Conservation (phyloP, 2,329 filamentous ascomycete genomes). For the Mycogone perniciosa region DNA sequence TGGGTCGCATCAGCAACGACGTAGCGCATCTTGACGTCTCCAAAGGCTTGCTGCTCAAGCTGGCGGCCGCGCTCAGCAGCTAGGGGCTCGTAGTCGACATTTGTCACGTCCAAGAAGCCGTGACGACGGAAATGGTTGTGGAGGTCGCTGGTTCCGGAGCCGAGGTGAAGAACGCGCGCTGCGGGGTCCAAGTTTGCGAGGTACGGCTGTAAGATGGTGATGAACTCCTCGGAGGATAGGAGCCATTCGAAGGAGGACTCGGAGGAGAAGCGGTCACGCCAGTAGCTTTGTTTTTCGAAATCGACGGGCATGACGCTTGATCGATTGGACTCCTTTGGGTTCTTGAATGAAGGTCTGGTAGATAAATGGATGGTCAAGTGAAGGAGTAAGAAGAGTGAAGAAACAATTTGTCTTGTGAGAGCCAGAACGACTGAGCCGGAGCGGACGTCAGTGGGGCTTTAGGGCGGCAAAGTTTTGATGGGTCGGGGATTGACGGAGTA, state of each 20-base stretch:
- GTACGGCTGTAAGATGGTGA: constrained; percentile 33
- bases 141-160: constrained; percentile 44
- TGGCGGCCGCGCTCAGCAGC: constrained; percentile 37
- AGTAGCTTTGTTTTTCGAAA: constrained; percentile 45
- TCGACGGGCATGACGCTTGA: constrained; percentile 25
- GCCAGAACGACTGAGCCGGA: neutral
- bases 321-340: too few relatives aligned
- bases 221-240: constrained; percentile 34
- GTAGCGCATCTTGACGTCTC: constrained; percentile 39
- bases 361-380: neutral
- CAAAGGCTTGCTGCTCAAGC: constrained; percentile 36
- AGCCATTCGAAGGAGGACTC: constrained; percentile 46
- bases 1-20: constrained; percentile 39
- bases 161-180: constrained; percentile 38
- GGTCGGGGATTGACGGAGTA: neutral
- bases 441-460: too few relatives aligned
- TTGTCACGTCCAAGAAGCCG: constrained; percentile 39
- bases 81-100: constrained; percentile 45
- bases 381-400: neutral
- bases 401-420: neutral
- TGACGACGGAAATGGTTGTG: constrained; percentile 39
- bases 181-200: constrained; percentile 24
- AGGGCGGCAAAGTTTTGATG: neutral
- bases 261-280: constrained; percentile 39
- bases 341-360: too few relatives aligned